Percentiles rank a stretch among this genome's conserved stretches.
Evolutionary conservation across 495 filamentous ascomycete genomes (phyloP).

Genomic region (Hypoxylon lienhwacheense): DNA sequence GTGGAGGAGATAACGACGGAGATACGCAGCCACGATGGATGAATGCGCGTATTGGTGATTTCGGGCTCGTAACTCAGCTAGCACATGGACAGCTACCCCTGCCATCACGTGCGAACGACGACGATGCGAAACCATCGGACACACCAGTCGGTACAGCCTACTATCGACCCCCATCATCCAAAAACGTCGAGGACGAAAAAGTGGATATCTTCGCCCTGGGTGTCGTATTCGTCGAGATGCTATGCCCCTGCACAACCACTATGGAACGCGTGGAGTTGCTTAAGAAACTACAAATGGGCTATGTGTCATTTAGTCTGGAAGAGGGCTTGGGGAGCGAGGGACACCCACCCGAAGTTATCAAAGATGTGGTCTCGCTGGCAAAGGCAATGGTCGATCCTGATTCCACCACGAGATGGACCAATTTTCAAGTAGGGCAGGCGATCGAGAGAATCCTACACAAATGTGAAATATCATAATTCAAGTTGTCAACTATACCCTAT

Average conservation of each 20-base stretch:
- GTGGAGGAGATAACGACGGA: not conserved
- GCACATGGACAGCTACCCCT: constrained; percentile 40
- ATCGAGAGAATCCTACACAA: constrained; percentile 20
- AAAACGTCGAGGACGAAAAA: constrained; percentile 52
- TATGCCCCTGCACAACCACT: constrained; percentile 54
- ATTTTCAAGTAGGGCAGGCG: constrained; percentile 20
- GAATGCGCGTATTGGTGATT: constrained; percentile 59
- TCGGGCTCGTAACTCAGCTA: constrained; percentile 58
- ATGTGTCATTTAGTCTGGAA: constrained; percentile 15
- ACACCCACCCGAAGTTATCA: constrained; percentile 40
- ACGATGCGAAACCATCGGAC: not conserved
- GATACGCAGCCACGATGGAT: constrained; percentile 42
- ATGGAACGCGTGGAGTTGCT: constrained; percentile 59
- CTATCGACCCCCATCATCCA: constrained; percentile 32
- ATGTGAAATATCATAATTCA: constrained; percentile 7
- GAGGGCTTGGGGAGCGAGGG: constrained; percentile 30
- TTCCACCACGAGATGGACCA: constrained; percentile 46
- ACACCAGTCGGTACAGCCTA: constrained; percentile 32
- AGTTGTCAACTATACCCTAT: too few species aligned
- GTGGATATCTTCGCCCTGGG: constrained; percentile 59
- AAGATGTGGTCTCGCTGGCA: constrained; percentile 48
- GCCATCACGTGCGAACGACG: constrained; percentile 2
- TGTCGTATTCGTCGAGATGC: constrained; percentile 56
- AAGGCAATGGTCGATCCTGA: constrained; percentile 51
- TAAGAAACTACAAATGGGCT: constrained; percentile 45